Conservation (phyloP, 371 early-diverging fungal species). For the Mucor piriformis region DNA sequence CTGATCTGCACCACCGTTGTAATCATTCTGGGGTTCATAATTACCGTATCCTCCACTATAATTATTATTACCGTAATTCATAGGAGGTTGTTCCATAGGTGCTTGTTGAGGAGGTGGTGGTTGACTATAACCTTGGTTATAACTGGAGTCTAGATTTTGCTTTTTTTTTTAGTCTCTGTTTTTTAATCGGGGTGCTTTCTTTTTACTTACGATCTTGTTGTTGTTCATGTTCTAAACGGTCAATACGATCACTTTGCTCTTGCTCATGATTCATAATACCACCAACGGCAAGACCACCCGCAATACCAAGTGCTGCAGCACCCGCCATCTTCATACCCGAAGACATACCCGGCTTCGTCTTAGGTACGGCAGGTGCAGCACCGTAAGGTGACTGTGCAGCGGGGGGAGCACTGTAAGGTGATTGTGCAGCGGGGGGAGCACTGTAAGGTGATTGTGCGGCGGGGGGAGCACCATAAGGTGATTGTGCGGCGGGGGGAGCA, state of each 20-base stretch:
- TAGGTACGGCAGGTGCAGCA: constrained; percentile 9
- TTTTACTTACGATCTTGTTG: constrained; percentile 21
- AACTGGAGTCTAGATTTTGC: neutral
- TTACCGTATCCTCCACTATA: constrained; percentile 12
- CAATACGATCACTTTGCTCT: constrained; percentile 37
- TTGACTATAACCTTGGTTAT: constrained; percentile 6
- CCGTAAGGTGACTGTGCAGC: constrained; percentile 8
- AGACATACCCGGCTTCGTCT: constrained; percentile 40
- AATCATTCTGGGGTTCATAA: constrained; percentile 12
- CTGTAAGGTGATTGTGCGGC: constrained; percentile 5
- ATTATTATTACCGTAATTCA: constrained; percentile 11
- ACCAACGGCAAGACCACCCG: constrained; percentile 40
- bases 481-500: constrained; percentile 7
- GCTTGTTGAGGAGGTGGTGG: constrained; percentile 17
- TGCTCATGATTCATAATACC: constrained; percentile 43
- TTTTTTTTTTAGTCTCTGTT: neutral
- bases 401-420: constrained; percentile 12
- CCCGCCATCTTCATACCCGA: constrained; percentile 46
- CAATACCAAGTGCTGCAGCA: constrained; percentile 41
- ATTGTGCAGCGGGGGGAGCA: constrained; percentile 7
- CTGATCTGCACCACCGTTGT: constrained; percentile 13
- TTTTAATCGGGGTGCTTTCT: neutral
- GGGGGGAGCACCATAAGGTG: constrained; percentile 10
- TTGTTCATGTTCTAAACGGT: constrained; percentile 34
- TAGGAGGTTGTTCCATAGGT: constrained; percentile 5